These are phyloP conservation scores for Neoascochyta sp. DNA, from an alignment of 2,329 filamentous ascomycete genomes.

Conservation along the genomic window DNA sequence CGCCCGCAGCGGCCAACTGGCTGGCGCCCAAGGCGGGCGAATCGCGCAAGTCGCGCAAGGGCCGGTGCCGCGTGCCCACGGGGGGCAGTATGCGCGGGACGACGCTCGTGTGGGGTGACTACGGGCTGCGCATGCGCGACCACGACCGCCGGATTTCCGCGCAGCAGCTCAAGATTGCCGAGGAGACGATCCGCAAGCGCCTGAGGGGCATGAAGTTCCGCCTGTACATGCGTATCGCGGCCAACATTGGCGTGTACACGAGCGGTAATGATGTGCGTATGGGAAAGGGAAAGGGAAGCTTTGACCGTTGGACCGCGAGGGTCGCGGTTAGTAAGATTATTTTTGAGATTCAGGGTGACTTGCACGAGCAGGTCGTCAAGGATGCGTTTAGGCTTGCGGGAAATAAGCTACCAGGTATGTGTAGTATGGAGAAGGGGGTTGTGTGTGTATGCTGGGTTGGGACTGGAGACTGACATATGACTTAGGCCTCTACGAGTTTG, in stretches of 20 bases:
- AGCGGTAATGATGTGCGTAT: constrained; percentile 97
- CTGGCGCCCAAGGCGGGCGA: constrained; percentile 76
- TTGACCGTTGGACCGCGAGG: constrained; percentile 92
- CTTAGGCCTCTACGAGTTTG: constrained; percentile 86
- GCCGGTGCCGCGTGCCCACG: constrained; percentile 79
- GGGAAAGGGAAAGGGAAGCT: constrained; percentile 97
- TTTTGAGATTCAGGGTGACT: constrained; percentile 84
- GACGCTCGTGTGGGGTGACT: constrained; percentile 94
- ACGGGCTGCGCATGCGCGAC: constrained; percentile 88
- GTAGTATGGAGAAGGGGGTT: constrained; percentile 30
- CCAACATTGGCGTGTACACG: constrained; percentile 92
- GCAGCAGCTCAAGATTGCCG: constrained; percentile 79
- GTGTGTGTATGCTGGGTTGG: background rate
- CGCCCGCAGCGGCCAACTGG: constrained; percentile 63
- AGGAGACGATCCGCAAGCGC: constrained; percentile 86
- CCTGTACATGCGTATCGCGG: constrained; percentile 84
- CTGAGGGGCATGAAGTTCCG: constrained; percentile 89
- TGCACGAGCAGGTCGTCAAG: constrained; percentile 91
- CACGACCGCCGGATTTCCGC: constrained; percentile 89
- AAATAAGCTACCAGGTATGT: constrained; percentile 85
- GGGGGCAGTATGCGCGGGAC: constrained; percentile 90
- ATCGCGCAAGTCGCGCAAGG: constrained; percentile 84
- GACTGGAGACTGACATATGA: background rate
- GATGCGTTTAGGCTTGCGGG: constrained; percentile 93
- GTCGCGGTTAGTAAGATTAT: constrained; percentile 87